Evolutionary conservation across 2,329 filamentous ascomycete genomes (phyloP).

Genomic region (Ascomycota sp.): DNA sequence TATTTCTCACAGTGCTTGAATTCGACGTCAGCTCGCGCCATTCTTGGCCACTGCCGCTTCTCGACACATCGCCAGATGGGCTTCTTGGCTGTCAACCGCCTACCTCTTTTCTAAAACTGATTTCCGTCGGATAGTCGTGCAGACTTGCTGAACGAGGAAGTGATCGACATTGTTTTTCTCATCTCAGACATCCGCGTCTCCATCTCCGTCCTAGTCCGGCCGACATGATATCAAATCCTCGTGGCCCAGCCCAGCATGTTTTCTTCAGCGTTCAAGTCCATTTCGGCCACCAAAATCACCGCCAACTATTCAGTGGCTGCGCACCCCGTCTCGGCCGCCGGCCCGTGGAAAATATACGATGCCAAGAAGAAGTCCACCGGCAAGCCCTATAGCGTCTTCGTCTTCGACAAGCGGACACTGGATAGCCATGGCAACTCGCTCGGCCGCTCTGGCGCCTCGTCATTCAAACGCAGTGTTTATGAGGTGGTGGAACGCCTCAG

Average conservation of each 20-base stretch:
- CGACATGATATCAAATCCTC: constrained; percentile 9
- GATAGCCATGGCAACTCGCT: constrained; percentile 31
- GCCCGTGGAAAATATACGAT: constrained; percentile 95
- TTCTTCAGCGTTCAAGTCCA: constrained; percentile 80
- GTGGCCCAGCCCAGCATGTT: constrained; percentile 42
- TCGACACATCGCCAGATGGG: too few species aligned
- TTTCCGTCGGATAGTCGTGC: too few species aligned
- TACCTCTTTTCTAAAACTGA: too few species aligned
- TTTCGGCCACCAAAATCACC: constrained; percentile 74
- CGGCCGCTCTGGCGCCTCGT: constrained; percentile 29
- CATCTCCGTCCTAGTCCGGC: too few species aligned
- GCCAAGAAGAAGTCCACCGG: constrained; percentile 91
- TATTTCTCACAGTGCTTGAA: too few species aligned
- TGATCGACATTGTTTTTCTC: too few species aligned
- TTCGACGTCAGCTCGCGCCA: too few species aligned
- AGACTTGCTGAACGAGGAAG: too few species aligned
- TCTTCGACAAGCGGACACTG: constrained; percentile 78
- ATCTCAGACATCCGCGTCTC: too few species aligned
- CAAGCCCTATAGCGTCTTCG: constrained; percentile 75
- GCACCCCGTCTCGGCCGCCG: constrained; percentile 57
- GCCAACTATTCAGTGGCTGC: constrained; percentile 74
- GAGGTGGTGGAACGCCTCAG: constrained; percentile 82
- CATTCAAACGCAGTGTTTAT: constrained; percentile 63
- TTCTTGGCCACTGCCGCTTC: too few species aligned
- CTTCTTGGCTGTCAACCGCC: too few species aligned